A percentile compares a stretch with the other conserved stretches of the same genome.
These are phyloP conservation scores for Ophiosphaerella narmari DNA, from an alignment of 2,329 filamentous ascomycete genomes.

Conservation along the genomic window DNA sequence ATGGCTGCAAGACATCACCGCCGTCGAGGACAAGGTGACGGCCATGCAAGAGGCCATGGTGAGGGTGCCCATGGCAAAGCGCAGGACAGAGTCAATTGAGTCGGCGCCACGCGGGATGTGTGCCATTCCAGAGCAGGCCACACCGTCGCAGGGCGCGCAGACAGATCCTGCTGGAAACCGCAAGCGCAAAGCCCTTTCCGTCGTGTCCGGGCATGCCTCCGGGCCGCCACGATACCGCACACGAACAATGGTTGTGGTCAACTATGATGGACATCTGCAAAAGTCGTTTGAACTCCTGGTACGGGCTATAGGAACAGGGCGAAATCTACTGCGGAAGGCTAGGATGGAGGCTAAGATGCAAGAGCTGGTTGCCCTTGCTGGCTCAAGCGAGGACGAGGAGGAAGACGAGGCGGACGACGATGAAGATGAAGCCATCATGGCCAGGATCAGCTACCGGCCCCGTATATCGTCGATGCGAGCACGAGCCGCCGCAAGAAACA, in stretches of 20 bases:
- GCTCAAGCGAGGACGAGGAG: slow-evolving; percentile 31
- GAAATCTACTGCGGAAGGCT: slow-evolving; percentile 84
- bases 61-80: slow-evolving; percentile 35
- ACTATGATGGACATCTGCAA: slow-evolving; percentile 88
- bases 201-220: slow-evolving; percentile 45
- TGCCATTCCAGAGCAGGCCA: slow-evolving; percentile 24
- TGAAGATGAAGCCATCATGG: slow-evolving; percentile 31
- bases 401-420: slow-evolving; percentile 25
- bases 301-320: slow-evolving; percentile 75
- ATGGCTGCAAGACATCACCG: slow-evolving; percentile 43
- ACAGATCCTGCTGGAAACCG: slow-evolving; percentile 24
- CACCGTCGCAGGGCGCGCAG: slow-evolving; percentile 17
- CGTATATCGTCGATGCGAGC: slow-evolving; percentile 40
- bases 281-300: slow-evolving; percentile 81
- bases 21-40: slow-evolving; percentile 38
- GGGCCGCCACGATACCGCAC: slow-evolving; percentile 65
- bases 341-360: slow-evolving; percentile 80
- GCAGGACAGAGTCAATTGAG: slow-evolving; percentile 42
- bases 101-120: slow-evolving; percentile 40
- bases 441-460: slow-evolving; percentile 45
- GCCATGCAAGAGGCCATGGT: slow-evolving; percentile 41
- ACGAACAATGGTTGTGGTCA: slow-evolving; percentile 81
- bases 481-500: slow-evolving; percentile 23
- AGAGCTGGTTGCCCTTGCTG: slow-evolving; percentile 45
- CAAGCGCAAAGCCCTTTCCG: slow-evolving; percentile 53